A percentile compares a stretch with the other conserved stretches of the same genome.
Conservation (phyloP, 805 yeast genomes). For the Candida arabinofermentans region DNA sequence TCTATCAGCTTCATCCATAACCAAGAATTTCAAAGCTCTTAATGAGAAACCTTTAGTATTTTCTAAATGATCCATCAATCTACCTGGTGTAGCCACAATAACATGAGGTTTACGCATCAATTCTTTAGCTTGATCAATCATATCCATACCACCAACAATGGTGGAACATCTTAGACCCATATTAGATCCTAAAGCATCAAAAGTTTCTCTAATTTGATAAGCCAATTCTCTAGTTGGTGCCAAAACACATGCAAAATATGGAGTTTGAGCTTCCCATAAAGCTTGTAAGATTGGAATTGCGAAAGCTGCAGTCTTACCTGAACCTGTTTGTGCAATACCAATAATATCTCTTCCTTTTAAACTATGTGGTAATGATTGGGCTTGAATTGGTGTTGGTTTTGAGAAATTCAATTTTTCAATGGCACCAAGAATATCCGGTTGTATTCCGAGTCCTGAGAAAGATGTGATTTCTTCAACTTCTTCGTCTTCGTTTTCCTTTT, state of each 20-base stretch:
- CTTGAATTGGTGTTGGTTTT: constrained; percentile 91
- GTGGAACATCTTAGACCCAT: constrained; percentile 93
- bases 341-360: constrained; percentile 87
- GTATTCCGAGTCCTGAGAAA: constrained; percentile 58
- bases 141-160: constrained; percentile 96
- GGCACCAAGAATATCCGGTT: constrained; percentile 78
- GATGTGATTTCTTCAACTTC: constrained; percentile 15
- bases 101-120: constrained; percentile 92
- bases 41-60: constrained; percentile 86
- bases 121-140: constrained; percentile 96
- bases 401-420: constrained; percentile 68
- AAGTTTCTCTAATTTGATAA: constrained; percentile 87
- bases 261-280: constrained; percentile 82
- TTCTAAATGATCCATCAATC: constrained; percentile 90
- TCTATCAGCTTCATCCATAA: constrained; percentile 97
- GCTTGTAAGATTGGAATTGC: constrained; percentile 93
- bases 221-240: constrained; percentile 87
- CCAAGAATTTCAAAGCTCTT: constrained; percentile 72
- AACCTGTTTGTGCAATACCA: constrained; percentile 96
- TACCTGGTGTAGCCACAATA: constrained; percentile 87
- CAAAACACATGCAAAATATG: constrained; percentile 83
- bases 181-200: constrained; percentile 84
- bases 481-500: constrained; percentile 13
- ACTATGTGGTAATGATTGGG: constrained; percentile 87
- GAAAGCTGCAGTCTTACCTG: constrained; percentile 98